Base-by-base conservation (phyloP, 305 asterid genomes). In the Fraxinus greggii region DNA sequence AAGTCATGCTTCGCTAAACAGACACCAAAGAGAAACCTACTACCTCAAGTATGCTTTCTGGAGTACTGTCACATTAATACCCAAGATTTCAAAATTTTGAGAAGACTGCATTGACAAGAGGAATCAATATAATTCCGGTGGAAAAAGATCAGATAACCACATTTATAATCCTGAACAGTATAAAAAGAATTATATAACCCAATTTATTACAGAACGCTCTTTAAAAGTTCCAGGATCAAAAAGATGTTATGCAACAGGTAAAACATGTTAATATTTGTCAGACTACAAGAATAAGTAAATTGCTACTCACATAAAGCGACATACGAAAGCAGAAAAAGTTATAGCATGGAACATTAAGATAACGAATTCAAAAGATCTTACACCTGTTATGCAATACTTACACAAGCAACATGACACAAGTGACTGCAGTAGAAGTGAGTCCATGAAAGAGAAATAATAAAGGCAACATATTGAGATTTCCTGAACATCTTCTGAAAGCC, bases 401-500 rank as follows among this genome's bases (percentile, higher is more conserved):
- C 99, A 86, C 83, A 93, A 87, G 94, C 99, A 96, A 84, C 98
- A 94, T 65, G 91, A 86, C 70, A 87, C 91, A 76, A 96, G 87
- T 80, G 99, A 93, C 83, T 92, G 92, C 85, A 96, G 91, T 81
- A 96, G 86, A 86, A 56, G 75, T 59, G 90, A 63, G 87, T 90
- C 93, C 86, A 93, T 79, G 85, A 69, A 83, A 77, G 98, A 89
- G 88, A 93, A 90, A 86, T 93, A 96, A 87, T 90, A 90, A 78
- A 93, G 88, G 89, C 97, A 94, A 87, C 92, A 92, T 28, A 96
- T 79, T 77, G 97, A 95, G 82, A 92, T 97, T 85, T 92, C 97
- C 89, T 96, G 98, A 83, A 91, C 82, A 85, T 92, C 98, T 83
- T 86, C 88, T 28, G 92, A 83, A 70, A 94, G 94, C 91, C 86